Percentiles rank a stretch among this genome's conserved stretches.
Conservation (phyloP, 75 land plant genomes). For the Gnetum montanum region DNA sequence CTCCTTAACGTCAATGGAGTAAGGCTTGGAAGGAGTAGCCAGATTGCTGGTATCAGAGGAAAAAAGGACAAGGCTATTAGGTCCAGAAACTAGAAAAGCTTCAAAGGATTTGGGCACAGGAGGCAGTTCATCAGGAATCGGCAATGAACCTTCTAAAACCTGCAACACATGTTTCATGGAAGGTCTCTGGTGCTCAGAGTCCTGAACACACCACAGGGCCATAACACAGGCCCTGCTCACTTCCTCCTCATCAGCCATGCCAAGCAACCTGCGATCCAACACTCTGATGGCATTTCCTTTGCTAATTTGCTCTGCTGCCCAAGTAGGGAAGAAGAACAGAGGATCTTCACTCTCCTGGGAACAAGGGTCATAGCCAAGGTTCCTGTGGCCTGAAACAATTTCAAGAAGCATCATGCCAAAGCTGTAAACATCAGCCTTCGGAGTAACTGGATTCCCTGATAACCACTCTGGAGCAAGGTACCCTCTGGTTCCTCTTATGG, state of each 20-base stretch:
- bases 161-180: slow-evolving; percentile 19
- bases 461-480: slow-evolving; percentile 26
- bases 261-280: slow-evolving; percentile 11
- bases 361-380: neutral
- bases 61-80: too few relatives aligned
- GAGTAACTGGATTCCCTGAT: slow-evolving; percentile 8
- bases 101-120: neutral
- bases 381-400: slow-evolving; percentile 18
- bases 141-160: slow-evolving; percentile 17
- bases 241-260: slow-evolving; percentile 9
- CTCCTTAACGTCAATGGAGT: too few relatives aligned
- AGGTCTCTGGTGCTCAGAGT: slow-evolving; percentile 9
- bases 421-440: slow-evolving; percentile 27
- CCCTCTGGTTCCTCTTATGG: slow-evolving; percentile 20
- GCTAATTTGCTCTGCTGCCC: slow-evolving; percentile 4
- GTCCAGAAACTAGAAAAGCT: too few relatives aligned
- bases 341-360: neutral
- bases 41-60: too few relatives aligned
- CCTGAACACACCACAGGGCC: slow-evolving; percentile 24
- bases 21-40: too few relatives aligned
- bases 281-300: slow-evolving; percentile 7
- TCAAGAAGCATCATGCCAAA: slow-evolving; percentile 23
- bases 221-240: slow-evolving; percentile 7
- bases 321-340: slow-evolving; percentile 12
- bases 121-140: neutral